phyloP scores from a whole-genome alignment of 208 protist species.

The Wallacemonas sp. region DNA sequence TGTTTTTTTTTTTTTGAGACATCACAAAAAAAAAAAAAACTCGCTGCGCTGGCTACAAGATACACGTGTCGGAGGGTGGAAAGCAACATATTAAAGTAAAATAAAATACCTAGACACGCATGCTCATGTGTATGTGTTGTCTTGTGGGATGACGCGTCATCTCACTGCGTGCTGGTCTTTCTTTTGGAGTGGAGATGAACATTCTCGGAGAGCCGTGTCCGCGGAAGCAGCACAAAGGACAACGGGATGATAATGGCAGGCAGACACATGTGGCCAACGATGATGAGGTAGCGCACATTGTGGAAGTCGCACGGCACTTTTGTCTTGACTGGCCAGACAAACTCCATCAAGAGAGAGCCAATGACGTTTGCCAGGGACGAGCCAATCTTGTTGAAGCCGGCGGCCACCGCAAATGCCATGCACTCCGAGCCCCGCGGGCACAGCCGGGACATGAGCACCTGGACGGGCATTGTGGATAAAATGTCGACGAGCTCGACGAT shows the following conservation, averaged over 20 bases:
- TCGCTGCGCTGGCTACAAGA: too few species aligned
- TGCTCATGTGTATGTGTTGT: not conserved
- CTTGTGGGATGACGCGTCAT: not conserved
- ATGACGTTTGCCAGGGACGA: conserved; percentile 31
- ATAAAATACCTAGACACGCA: too few species aligned
- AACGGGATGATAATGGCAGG: conserved; percentile 48
- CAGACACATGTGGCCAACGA: conserved; percentile 45
- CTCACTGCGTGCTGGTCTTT: not conserved
- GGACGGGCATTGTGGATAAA: conserved; percentile 57
- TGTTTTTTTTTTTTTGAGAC: too few species aligned
- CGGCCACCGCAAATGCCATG: conserved; percentile 62
- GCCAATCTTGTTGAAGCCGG: conserved; percentile 65
- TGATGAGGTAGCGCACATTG: conserved; percentile 38
- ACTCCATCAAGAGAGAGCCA: conserved; percentile 40
- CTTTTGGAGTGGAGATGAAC: conserved; percentile 22
- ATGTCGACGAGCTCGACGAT: conserved; percentile 44
- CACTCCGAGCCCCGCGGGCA: conserved; percentile 63
- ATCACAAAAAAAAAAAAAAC: too few species aligned
- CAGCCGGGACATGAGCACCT: conserved; percentile 64
- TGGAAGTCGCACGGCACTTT: conserved; percentile 48
- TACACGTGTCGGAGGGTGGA: too few species aligned
- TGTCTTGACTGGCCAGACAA: conserved; percentile 27
- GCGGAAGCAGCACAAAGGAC: conserved; percentile 44
- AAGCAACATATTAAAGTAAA: too few species aligned
- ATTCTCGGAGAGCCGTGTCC: conserved; percentile 26